Evolutionary conservation across 768 basidiomycete species (phyloP).

Genomic region (Nidula microcarpa): DNA sequence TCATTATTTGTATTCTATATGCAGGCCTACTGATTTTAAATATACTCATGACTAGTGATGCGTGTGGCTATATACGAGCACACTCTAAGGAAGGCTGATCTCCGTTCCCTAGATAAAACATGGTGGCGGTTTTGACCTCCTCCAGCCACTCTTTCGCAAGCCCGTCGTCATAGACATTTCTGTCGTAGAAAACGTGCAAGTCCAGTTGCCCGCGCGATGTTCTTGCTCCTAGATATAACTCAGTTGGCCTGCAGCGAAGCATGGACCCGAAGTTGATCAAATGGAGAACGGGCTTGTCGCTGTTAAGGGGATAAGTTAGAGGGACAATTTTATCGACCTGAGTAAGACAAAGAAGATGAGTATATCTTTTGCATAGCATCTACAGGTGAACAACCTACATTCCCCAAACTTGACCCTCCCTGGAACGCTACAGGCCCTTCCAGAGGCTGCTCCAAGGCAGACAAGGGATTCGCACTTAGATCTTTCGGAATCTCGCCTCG

Average conservation of each 20-base stretch:
- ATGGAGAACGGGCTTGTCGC: constrained; percentile 2
- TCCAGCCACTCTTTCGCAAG: constrained; percentile 44
- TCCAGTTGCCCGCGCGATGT: constrained; percentile 18
- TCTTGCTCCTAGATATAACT: constrained; percentile 32
- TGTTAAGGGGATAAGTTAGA: constrained; percentile 23
- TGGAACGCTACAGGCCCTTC: constrained; percentile 18
- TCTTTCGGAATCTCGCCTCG: neutral
- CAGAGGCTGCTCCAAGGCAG: constrained; percentile 22
- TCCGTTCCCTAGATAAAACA: constrained; percentile 23
- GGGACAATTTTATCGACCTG: constrained; percentile 33
- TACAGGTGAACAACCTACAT: constrained; percentile 21
- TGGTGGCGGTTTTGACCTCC: constrained; percentile 32
- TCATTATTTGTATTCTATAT: neutral
- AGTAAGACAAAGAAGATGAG: neutral
- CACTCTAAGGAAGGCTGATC: neutral
- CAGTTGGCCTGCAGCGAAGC: constrained; percentile 30
- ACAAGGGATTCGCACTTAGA: constrained; percentile 9
- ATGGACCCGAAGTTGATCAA: constrained; percentile 6
- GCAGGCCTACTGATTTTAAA: neutral
- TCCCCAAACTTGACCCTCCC: constrained; percentile 36
- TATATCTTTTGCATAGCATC: too few relatives aligned
- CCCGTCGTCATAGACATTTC: constrained; percentile 38
- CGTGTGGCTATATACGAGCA: too few relatives aligned
- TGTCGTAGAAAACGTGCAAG: constrained; percentile 34
- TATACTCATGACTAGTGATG: neutral